These are phyloP conservation scores for Boeremia exigua DNA, from an alignment of 2,329 filamentous ascomycete species.

Conservation along the genomic window DNA sequence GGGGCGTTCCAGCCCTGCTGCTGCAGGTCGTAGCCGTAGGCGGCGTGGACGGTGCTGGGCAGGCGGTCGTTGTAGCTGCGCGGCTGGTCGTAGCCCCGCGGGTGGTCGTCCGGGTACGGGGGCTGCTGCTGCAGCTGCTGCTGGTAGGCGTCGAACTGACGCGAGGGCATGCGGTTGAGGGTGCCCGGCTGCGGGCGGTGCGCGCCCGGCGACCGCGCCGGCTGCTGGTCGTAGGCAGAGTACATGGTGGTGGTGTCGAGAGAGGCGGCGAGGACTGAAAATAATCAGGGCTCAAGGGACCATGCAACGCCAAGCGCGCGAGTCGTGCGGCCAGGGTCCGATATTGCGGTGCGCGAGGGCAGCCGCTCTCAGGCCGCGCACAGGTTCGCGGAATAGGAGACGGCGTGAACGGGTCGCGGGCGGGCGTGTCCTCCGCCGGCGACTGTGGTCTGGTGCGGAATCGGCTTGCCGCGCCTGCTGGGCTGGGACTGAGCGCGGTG, in stretches of 20 bases:
- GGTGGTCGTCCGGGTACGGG: slow-evolving; percentile 62
- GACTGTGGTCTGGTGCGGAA: slow-evolving; percentile 10
- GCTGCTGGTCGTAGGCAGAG: slow-evolving; percentile 45
- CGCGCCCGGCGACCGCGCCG: slow-evolving; percentile 75
- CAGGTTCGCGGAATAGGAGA: slow-evolving; percentile 17
- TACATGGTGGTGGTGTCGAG: slow-evolving; percentile 43
- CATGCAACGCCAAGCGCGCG: slow-evolving; percentile 14
- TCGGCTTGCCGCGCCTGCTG: background rate
- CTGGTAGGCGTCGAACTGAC: slow-evolving; percentile 77
- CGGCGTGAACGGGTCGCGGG: slow-evolving; percentile 25
- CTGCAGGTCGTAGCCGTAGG: slow-evolving; percentile 73
- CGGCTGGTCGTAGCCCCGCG: slow-evolving; percentile 51
- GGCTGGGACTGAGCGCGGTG: slow-evolving; percentile 11
- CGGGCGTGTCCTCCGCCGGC: slow-evolving; percentile 27
- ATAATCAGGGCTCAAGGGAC: slow-evolving; percentile 32
- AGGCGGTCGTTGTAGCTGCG: slow-evolving; percentile 64
- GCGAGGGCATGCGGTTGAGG: slow-evolving; percentile 73
- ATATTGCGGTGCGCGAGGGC: slow-evolving; percentile 22
- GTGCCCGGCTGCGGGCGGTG: slow-evolving; percentile 70
- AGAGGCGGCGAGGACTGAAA: slow-evolving; percentile 25
- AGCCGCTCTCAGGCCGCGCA: slow-evolving; percentile 1
- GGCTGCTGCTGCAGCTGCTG: slow-evolving; percentile 64
- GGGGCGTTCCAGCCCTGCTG: slow-evolving; percentile 82
- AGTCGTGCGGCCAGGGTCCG: slow-evolving; percentile 19
- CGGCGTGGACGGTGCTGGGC: slow-evolving; percentile 63